These are phyloP conservation scores for Xerocomus potaroensis DNA, from an alignment of 768 basidiomycete genomes.

Conservation along the genomic window DNA sequence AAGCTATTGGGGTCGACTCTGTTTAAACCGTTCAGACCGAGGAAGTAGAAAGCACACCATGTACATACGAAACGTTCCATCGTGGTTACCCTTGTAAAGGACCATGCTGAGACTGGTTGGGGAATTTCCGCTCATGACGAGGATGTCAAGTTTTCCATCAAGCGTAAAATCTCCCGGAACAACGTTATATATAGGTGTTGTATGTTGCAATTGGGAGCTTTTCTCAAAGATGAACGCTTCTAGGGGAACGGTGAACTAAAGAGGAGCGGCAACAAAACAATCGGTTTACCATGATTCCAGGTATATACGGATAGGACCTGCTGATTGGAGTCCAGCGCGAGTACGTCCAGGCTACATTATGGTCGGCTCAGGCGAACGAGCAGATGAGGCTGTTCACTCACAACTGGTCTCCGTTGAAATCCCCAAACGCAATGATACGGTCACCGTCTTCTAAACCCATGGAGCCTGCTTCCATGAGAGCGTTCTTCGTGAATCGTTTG, in stretches of 20 bases:
- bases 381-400: slow-evolving; percentile 37
- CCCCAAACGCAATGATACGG: slow-evolving; percentile 84
- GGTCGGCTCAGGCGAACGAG: neutral
- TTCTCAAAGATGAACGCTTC: slow-evolving; percentile 56
- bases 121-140: slow-evolving; percentile 73
- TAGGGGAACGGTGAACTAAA: slow-evolving; percentile 27
- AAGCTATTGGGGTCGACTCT: slow-evolving; percentile 38
- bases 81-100: slow-evolving; percentile 62
- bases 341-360: slow-evolving; percentile 64
- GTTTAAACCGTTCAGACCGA: neutral
- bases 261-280: neutral
- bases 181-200: slow-evolving; percentile 64
- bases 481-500: slow-evolving; percentile 81
- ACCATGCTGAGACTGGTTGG: slow-evolving; percentile 56
- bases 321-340: slow-evolving; percentile 73
- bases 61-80: slow-evolving; percentile 62
- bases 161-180: slow-evolving; percentile 93
- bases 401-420: slow-evolving; percentile 97
- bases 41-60: neutral
- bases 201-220: slow-evolving; percentile 51
- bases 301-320: slow-evolving; percentile 70
- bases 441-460: slow-evolving; percentile 72
- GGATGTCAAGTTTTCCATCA: slow-evolving; percentile 84
- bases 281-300: slow-evolving; percentile 74
- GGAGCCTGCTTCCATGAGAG: slow-evolving; percentile 73